Conservation (phyloP, 345 rosid genomes). For the Luvunga scandens region DNA sequence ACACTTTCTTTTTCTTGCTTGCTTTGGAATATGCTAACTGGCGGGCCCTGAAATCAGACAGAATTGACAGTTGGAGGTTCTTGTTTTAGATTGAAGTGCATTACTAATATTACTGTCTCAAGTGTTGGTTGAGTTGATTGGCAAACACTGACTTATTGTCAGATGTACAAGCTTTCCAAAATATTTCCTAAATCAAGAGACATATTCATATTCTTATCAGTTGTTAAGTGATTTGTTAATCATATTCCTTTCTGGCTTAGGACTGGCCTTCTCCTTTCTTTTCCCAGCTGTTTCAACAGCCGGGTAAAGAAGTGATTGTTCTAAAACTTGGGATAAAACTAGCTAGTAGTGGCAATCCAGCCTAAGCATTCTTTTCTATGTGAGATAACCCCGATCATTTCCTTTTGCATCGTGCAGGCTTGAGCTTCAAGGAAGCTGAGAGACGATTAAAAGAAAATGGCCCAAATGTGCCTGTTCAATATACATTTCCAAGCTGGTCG, state of each 20-base stretch:
- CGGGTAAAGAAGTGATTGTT: not conserved
- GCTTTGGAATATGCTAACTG: not conserved
- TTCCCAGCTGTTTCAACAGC: not conserved
- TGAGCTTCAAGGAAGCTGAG: constrained; percentile 72
- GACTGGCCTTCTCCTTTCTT: not conserved
- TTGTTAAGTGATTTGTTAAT: not conserved
- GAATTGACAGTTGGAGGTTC: not conserved
- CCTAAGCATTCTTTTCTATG: not conserved
- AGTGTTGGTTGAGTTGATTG: not conserved
- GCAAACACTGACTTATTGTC: not conserved
- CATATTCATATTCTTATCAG: not conserved
- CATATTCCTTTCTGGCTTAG: not conserved
- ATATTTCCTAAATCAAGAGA: not conserved
- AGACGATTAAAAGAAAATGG: constrained; percentile 63
- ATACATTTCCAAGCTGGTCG: constrained; percentile 57
- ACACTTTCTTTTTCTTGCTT: too few species aligned
- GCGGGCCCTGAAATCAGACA: not conserved
- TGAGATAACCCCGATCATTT: not conserved
- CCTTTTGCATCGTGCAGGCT: constrained; percentile 32
- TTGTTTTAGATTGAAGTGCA: not conserved
- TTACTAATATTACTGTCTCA: not conserved
- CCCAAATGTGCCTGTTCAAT: constrained; percentile 52
- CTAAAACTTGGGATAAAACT: not conserved
- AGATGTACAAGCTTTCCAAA: not conserved
- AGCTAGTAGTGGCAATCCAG: not conserved